Percentiles rank a stretch among this genome's conserved stretches.
Evolutionary conservation across 257 asterid genomes (phyloP).

Genomic region (Solanum sparsipilum): DNA sequence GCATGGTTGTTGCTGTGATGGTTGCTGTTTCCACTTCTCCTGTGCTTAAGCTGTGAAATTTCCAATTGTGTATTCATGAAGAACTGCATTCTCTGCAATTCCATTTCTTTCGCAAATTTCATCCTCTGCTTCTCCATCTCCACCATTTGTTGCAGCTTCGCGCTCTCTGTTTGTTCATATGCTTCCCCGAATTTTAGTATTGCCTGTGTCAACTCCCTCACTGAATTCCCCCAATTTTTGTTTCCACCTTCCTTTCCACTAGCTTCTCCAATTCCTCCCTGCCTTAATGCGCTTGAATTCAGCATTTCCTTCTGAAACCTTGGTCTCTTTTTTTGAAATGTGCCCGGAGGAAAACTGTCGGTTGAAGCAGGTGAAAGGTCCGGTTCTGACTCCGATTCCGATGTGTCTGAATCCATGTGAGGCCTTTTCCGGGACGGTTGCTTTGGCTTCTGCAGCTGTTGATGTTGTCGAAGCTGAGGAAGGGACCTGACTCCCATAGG

Average conservation of each 20-base stretch:
- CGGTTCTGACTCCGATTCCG: slow-evolving; percentile 47
- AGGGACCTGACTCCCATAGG: slow-evolving; percentile 30
- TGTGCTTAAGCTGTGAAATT: slow-evolving; percentile 47
- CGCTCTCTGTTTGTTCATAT: slow-evolving; percentile 68
- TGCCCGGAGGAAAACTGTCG: slow-evolving; percentile 53
- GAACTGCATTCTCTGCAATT: slow-evolving; percentile 86
- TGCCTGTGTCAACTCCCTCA: slow-evolving; percentile 52
- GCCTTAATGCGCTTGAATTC: background rate
- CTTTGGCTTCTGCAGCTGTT: slow-evolving; percentile 10
- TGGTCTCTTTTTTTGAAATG: slow-evolving; percentile 34
- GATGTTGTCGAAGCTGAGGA: slow-evolving; percentile 13
- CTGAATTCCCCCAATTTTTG: slow-evolving; percentile 39
- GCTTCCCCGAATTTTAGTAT: slow-evolving; percentile 74
- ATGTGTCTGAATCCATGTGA: slow-evolving; percentile 21
- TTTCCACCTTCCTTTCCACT: slow-evolving; percentile 10
- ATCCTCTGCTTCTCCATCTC: slow-evolving; percentile 95
- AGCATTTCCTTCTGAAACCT: slow-evolving; percentile 14
- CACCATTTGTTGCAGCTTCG: slow-evolving; percentile 68
- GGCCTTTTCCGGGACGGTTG: slow-evolving; percentile 24
- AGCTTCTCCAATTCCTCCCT: slow-evolving; percentile 5
- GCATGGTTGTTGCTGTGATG: background rate
- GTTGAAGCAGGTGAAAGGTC: slow-evolving; percentile 46
- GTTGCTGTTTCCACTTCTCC: slow-evolving; percentile 21
- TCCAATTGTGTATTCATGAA: slow-evolving; percentile 79
- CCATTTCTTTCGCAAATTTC: slow-evolving; percentile 79